Base-by-base conservation (phyloP, 371 early-diverging fungal species). In the Rhizopus sp. region DNA sequence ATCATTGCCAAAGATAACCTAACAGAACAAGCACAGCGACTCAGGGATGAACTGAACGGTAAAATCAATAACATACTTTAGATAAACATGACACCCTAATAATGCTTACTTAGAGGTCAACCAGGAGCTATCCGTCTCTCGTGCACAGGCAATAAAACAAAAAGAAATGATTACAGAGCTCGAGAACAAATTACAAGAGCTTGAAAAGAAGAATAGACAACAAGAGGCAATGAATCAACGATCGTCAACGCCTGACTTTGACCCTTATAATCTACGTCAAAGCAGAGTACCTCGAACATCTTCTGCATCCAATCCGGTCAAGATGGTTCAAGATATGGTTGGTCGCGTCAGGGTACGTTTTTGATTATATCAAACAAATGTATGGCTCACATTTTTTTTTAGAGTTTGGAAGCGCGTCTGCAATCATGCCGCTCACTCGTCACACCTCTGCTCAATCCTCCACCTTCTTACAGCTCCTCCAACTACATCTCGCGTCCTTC, bases 41-140 rank as follows among this genome's bases (percentile, higher is more conserved):
- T 91, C n/a, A 88, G 83, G 64, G 92, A 92, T 42, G 91, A 92
- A 66, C 70, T 92, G 12, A 73, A 82, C 64, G 87, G 84, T 84
- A 68, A 59, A 50, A 31, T 34, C 10, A 48, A 16, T 3, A 7
- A 23, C 35, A 7, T 23, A 15, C 37, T 38, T 23, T 23, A 23
- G 23, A 23, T 23, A 23, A 23, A 23, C 23, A 23, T 23, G 23
- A 23, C 23, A 2, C 23, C 23, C 23, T 23, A 23, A 23, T 32
- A 7, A 17, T 42, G 38, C 44, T 41, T 33, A 42, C 17, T 47
- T n/a, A 85, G 86, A 86, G 70, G 73, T 73, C 17, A 77, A 77
- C 41, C 77, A 78, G n/a, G 86, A 86, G 51, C 60, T 86, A 32
- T 70, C 81, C 9, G 80, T 86, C 10, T 62, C 80, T 55, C 82